Evolutionary conservation across 2,329 filamentous ascomycete genomes (phyloP).

Genomic region (Ceratocystis ficicola): DNA sequence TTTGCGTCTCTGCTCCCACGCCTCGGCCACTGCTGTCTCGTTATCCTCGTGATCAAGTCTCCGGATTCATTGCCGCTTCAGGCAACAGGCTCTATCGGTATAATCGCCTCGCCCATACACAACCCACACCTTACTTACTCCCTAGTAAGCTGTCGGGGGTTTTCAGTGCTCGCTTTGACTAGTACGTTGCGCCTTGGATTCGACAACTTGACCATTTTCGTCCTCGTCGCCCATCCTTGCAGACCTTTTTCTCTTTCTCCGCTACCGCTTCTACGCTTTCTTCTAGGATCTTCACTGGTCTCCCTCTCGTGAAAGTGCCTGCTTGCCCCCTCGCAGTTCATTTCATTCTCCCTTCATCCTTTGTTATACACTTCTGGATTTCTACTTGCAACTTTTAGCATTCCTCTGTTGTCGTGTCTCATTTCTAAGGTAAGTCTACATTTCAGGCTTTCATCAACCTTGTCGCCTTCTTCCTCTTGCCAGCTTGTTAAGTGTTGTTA

Average conservation of each 20-base stretch:
- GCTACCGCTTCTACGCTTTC: neutral
- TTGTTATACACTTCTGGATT: neutral
- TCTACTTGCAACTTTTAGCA: neutral
- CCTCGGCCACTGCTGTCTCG: neutral
- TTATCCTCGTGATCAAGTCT: neutral
- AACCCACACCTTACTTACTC: neutral
- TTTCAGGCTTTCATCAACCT: neutral
- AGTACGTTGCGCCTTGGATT: neutral
- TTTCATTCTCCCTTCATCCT: neutral
- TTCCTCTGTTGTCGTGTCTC: slow-evolving; percentile 5
- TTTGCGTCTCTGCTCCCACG: neutral
- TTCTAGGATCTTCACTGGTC: neutral
- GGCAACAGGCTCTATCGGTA: neutral
- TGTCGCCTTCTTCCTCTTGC: neutral
- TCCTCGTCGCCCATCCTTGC: neutral
- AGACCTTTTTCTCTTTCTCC: neutral
- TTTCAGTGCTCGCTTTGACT: neutral
- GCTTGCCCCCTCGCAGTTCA: slow-evolving; percentile 1
- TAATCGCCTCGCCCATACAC: neutral
- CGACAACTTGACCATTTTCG: neutral
- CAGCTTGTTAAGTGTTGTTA: neutral
- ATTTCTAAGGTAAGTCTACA: neutral
- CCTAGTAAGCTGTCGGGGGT: neutral
- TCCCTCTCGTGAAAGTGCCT: neutral
- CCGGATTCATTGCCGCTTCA: slow-evolving; percentile 6